phyloP scores from a whole-genome alignment of 192 early-diverging fungal species.

The Chytriomyces hyalinus region DNA sequence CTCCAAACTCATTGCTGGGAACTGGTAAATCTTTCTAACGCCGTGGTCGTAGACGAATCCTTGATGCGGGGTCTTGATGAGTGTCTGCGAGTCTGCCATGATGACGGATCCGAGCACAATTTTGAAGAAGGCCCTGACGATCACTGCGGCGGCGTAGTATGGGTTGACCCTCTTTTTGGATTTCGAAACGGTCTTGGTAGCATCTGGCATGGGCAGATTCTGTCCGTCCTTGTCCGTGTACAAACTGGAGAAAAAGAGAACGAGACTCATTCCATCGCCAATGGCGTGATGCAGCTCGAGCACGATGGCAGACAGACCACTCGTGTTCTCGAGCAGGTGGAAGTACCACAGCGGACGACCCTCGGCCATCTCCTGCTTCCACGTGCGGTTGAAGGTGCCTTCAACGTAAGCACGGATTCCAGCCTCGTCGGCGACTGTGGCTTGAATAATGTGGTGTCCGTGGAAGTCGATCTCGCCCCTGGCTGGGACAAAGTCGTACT shows the following conservation, averaged over 20 bases:
- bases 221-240: not conserved
- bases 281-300: conserved; percentile 25
- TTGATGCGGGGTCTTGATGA: not conserved
- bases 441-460: not conserved
- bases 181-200: not conserved
- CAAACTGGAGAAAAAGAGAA: not conserved
- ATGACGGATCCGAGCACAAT: not conserved
- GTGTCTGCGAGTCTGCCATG: not conserved
- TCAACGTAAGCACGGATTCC: not conserved
- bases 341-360: conserved; percentile 16
- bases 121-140: not conserved
- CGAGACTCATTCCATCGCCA: conserved; percentile 22
- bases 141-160: not conserved
- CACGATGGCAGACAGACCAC: not conserved
- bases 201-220: not conserved
- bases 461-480: not conserved
- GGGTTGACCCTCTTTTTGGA: not conserved
- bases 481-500: not conserved
- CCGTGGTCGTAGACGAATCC: conserved; percentile 1
- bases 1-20: not conserved
- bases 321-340: conserved; percentile 5
- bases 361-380: not conserved
- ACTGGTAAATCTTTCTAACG: conserved; percentile 28
- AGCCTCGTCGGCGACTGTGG: not conserved
- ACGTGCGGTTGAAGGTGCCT: not conserved